phyloP scores from a whole-genome alignment of 139 green algal species.

The Tetradesmus obliquus region DNA sequence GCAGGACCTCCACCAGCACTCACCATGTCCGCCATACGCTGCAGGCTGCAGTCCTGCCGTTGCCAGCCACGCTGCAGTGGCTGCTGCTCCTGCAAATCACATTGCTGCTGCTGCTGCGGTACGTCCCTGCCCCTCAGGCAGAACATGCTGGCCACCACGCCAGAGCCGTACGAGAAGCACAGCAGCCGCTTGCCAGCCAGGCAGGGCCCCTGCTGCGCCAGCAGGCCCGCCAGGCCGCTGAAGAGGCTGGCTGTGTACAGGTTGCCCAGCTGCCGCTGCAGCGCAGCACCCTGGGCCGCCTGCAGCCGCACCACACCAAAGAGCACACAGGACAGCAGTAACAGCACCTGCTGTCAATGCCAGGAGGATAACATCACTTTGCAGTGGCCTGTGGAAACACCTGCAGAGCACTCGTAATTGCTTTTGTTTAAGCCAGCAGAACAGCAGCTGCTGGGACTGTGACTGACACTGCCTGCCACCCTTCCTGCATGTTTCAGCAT shows the following conservation, averaged over 20 bases:
- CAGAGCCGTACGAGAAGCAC: conserved; percentile 86
- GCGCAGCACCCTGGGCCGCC: conserved; percentile 5
- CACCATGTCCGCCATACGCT: conserved; percentile 11
- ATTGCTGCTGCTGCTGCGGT: conserved; percentile 45
- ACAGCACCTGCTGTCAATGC: background rate
- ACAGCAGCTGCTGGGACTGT: background rate
- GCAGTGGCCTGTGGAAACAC: background rate
- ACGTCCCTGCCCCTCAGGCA: conserved; percentile 48
- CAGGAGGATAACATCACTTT: background rate
- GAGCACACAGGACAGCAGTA: background rate
- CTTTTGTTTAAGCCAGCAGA: background rate
- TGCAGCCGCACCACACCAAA: background rate
- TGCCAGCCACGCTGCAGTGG: background rate
- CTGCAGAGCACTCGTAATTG: no score
- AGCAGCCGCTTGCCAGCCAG: conserved; percentile 68
- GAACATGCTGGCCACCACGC: conserved; percentile 71
- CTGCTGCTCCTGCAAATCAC: background rate
- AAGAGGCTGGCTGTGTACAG: conserved; percentile 84
- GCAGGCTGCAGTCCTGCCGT: conserved; percentile 9
- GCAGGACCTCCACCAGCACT: no score
- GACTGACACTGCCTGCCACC: background rate
- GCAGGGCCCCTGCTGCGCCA: conserved; percentile 53
- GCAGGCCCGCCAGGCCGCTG: conserved; percentile 67
- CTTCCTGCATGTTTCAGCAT: background rate
- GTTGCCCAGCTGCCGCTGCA: conserved; percentile 82